These are phyloP conservation scores for Scopulariopsis brevicaulis DNA, from an alignment of 2,329 filamentous ascomycete genomes.

Conservation along the genomic window DNA sequence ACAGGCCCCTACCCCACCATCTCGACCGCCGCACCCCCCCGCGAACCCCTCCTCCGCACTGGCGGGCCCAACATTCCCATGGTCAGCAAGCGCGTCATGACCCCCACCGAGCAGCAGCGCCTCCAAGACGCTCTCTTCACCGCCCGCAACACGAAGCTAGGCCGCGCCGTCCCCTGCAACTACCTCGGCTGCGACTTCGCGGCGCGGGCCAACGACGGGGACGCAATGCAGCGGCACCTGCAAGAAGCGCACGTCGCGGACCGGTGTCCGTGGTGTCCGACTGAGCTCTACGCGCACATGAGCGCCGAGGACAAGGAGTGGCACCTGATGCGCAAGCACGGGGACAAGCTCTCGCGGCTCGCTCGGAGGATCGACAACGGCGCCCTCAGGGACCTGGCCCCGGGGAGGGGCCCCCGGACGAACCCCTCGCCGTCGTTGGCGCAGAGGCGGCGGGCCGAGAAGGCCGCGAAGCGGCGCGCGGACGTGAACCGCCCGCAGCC, in stretches of 20 bases:
- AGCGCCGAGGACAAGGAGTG: slow-evolving; percentile 7
- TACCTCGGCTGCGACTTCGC: slow-evolving; percentile 19
- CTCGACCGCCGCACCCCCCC: slow-evolving; percentile 21
- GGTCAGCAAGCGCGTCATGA: slow-evolving; percentile 24
- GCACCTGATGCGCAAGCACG: slow-evolving; percentile 15
- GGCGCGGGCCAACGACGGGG: slow-evolving; percentile 16
- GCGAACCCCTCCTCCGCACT: slow-evolving; percentile 20
- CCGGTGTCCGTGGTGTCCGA: slow-evolving; percentile 18
- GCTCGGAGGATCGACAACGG: too few species aligned
- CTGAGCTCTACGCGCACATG: slow-evolving; percentile 15
- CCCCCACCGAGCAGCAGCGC: slow-evolving; percentile 22
- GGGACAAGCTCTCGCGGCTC: background rate
- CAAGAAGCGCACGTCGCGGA: slow-evolving; percentile 15
- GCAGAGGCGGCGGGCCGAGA: background rate
- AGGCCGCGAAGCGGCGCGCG: background rate
- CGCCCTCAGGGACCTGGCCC: too few species aligned
- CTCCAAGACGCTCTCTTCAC: slow-evolving; percentile 14
- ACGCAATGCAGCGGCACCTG: slow-evolving; percentile 20
- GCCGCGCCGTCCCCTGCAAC: slow-evolving; percentile 21
- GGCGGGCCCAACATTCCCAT: slow-evolving; percentile 17
- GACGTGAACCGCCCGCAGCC: slow-evolving; percentile 2
- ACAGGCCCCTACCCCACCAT: slow-evolving; percentile 18
- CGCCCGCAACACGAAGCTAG: background rate
- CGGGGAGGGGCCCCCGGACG: too few species aligned
- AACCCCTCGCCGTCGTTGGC: background rate